Percentiles rank a stretch among this genome's conserved stretches.
Evolutionary conservation across 2,329 filamentous ascomycete genomes (phyloP).

Genomic region (Sporothrix brasiliensis): DNA sequence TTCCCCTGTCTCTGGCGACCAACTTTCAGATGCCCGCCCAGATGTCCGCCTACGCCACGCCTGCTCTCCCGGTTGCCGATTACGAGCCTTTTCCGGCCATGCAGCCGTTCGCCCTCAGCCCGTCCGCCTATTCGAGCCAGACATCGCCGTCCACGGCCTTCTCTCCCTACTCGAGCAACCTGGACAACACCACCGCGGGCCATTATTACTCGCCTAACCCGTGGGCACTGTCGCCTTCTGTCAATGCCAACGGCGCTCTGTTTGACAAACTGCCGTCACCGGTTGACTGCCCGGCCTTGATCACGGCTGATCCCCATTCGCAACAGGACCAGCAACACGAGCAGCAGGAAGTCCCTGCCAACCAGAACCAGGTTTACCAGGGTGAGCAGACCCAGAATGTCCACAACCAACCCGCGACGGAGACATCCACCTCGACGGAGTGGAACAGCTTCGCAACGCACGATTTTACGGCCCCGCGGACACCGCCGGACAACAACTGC

Average conservation of each 20-base stretch:
- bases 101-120: slow-evolving; percentile 55
- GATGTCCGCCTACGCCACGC: slow-evolving; percentile 19
- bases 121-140: slow-evolving; percentile 60
- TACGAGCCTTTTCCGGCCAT: slow-evolving; percentile 48
- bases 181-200: slow-evolving; percentile 40
- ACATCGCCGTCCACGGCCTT: slow-evolving; percentile 59
- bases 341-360: background rate
- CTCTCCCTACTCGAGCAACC: slow-evolving; percentile 52
- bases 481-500: slow-evolving; percentile 53
- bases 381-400: slow-evolving; percentile 13
- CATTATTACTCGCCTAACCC: slow-evolving; percentile 48
- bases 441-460: slow-evolving; percentile 32
- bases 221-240: slow-evolving; percentile 43
- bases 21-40: slow-evolving; percentile 25
- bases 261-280: slow-evolving; percentile 36
- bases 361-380: slow-evolving; percentile 17
- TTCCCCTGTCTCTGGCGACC: slow-evolving; percentile 37
- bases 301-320: slow-evolving; percentile 14
- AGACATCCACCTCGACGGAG: slow-evolving; percentile 6
- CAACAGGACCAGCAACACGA: background rate
- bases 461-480: slow-evolving; percentile 54
- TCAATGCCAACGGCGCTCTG: slow-evolving; percentile 31
- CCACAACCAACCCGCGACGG: slow-evolving; percentile 10
- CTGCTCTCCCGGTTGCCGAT: slow-evolving; percentile 15
- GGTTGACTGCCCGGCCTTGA: slow-evolving; percentile 34